Conservation (phyloP, 2,329 filamentous ascomycete genomes). For the Nannizzia gypsea region DNA sequence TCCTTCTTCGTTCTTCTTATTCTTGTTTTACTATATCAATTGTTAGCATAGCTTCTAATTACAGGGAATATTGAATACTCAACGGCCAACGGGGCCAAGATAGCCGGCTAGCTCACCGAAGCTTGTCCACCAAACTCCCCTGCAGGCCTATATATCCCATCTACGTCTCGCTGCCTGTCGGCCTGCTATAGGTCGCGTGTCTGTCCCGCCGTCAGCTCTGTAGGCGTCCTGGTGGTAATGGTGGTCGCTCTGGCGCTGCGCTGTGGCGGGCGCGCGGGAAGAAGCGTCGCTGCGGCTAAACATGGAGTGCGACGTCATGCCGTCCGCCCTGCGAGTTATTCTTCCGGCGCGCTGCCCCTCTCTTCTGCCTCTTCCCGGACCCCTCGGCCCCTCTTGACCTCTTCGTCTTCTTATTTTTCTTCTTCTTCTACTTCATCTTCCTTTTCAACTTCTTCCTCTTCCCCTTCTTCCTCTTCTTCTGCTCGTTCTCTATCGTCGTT, state of each 20-base stretch:
- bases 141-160: neutral
- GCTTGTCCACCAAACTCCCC: neutral
- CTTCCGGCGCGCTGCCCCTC: neutral
- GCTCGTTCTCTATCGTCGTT: slow-evolving; percentile 12
- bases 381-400: slow-evolving; percentile 6
- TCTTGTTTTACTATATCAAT: neutral
- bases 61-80: neutral
- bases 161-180: neutral
- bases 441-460: slow-evolving; percentile 15
- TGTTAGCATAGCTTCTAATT: too few species aligned
- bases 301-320: slow-evolving; percentile 1
- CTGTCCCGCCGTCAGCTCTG: neutral
- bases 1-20: neutral
- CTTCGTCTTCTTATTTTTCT: slow-evolving; percentile 4
- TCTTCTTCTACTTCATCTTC: neutral
- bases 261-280: neutral
- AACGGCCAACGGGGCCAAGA: neutral
- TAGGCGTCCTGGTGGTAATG: neutral
- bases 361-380: neutral
- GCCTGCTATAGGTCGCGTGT: neutral
- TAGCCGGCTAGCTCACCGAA: neutral
- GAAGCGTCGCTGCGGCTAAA: neutral
- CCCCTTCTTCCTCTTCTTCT: slow-evolving; percentile 15
- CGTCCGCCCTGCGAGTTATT: neutral
- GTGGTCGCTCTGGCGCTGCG: neutral